Conservation (phyloP, 2,329 filamentous ascomycete species). For the Exophiala spinifera region DNA sequence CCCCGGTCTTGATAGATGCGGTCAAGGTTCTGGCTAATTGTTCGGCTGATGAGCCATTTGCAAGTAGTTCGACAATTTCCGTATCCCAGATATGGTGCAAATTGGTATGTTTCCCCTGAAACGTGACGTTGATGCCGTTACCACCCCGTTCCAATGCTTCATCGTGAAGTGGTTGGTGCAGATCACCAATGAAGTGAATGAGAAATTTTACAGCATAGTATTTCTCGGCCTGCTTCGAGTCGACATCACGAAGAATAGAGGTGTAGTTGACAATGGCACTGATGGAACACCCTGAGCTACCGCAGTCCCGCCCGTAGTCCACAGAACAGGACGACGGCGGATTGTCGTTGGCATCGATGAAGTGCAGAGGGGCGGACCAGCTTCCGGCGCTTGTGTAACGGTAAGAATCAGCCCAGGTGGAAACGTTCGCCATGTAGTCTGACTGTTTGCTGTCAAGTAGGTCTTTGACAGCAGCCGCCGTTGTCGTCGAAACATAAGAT, state of each 20-base stretch:
- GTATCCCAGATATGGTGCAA: conserved; percentile 73
- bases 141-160: conserved; percentile 62
- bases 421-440: conserved; percentile 50
- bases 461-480: conserved; percentile 44
- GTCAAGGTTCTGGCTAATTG: conserved; percentile 57
- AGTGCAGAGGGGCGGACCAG: conserved; percentile 43
- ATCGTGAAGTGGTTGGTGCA: conserved; percentile 67
- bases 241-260: conserved; percentile 39
- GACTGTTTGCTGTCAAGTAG: conserved; percentile 45
- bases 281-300: conserved; percentile 49
- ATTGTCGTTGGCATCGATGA: conserved; percentile 22
- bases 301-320: conserved; percentile 47
- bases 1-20: conserved; percentile 39
- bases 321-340: conserved; percentile 20
- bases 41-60: conserved; percentile 42
- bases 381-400: conserved; percentile 47
- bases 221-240: conserved; percentile 29
- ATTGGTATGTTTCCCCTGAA: conserved; percentile 57
- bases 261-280: conserved; percentile 52
- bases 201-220: conserved; percentile 47
- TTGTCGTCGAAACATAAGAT: conserved; percentile 44
- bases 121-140: conserved; percentile 67
- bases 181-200: conserved; percentile 63
- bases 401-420: conserved; percentile 55
- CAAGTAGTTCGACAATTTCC: conserved; percentile 44